Evolutionary conservation across 345 rosid genomes (phyloP), one percentile per base, ranked within the genome.

Genomic region (Brassica carinata): DNA sequence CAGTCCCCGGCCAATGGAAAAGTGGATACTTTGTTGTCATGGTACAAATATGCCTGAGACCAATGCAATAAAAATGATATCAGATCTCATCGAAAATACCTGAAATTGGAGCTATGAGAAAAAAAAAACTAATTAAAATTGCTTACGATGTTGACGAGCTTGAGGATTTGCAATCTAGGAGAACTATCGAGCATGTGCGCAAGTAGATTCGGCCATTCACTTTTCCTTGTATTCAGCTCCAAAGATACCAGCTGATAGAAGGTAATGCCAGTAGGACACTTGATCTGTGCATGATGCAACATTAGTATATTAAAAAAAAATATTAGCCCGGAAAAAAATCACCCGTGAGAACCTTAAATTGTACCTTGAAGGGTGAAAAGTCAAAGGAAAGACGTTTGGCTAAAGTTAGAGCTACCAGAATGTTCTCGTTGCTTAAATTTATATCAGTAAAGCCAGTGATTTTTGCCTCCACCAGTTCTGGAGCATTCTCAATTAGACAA

Each of bases 191-290:
- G 69, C 77, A 73, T 73, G 77, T 11, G 2, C 18, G 17, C 29
- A n/a, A 62, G 77, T n/a, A 73, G 77, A 40, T 43, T 73, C 77
- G 59, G 62, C 77, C 77, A 73, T 27, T 38, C 40, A 0, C 2
- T 2, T 26, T n/a, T 10, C 40, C 6, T 8, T 26, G 69, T 62
- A 73, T 2, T 0, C 40, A 73, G 43, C 68, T 73, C 69, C 5
- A 73, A 36, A 40, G 30, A 38, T 43, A 73, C 68, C 69, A 72
- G 27, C 53, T 61, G 57, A 3, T 48, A 48, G 57, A 48, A 48
- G 57, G 6, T 48, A 48, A 48, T 53, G 15, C 59, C 59, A n/a
- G 59, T 53, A 15, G 59, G 19, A 53, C 18, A 53, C 59, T 53
- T 53, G 59, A 53, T 53, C 59, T 53, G 19, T 53, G 2, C 58